A percentile compares a stretch with the other conserved stretches of the same genome.
Conservation (phyloP, 306 rosid genomes). For the Acacia confusa region DNA sequence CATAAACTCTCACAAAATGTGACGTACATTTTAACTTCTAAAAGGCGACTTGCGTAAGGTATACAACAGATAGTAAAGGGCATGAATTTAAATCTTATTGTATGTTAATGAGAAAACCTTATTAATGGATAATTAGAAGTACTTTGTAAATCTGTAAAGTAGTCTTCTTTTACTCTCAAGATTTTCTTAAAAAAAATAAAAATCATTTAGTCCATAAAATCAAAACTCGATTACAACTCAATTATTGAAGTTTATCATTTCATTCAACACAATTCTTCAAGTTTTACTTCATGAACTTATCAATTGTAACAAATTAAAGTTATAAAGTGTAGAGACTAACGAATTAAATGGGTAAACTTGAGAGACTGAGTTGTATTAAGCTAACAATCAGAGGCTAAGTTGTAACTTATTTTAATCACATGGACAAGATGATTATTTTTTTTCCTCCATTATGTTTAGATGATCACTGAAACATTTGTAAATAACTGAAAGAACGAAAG, state of each 20-base stretch:
- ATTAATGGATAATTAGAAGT: background rate
- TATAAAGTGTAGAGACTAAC: background rate
- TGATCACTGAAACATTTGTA: background rate
- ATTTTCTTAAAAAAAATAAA: too few relatives aligned
- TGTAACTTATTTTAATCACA: background rate
- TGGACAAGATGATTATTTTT: background rate
- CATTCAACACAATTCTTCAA: background rate
- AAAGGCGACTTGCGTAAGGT: background rate
- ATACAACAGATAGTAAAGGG: background rate
- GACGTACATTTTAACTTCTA: background rate
- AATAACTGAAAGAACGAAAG: conserved; percentile 17
- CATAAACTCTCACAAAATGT: background rate
- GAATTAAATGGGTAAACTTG: background rate
- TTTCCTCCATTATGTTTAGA: background rate
- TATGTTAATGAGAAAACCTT: background rate
- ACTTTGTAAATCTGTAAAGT: background rate
- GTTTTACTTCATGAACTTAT: background rate
- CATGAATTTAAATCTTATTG: background rate
- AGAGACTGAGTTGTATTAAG: background rate
- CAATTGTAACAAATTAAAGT: background rate
- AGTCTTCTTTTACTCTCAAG: too few relatives aligned
- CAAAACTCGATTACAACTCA: background rate
- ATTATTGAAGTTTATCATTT: background rate
- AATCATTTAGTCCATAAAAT: too few relatives aligned
- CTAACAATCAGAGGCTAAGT: background rate